A percentile compares a stretch with the other conserved stretches of the same genome.
phyloP scores from a whole-genome alignment of 2,329 filamentous ascomycete genomes.

The Cladosporium colombiae region DNA sequence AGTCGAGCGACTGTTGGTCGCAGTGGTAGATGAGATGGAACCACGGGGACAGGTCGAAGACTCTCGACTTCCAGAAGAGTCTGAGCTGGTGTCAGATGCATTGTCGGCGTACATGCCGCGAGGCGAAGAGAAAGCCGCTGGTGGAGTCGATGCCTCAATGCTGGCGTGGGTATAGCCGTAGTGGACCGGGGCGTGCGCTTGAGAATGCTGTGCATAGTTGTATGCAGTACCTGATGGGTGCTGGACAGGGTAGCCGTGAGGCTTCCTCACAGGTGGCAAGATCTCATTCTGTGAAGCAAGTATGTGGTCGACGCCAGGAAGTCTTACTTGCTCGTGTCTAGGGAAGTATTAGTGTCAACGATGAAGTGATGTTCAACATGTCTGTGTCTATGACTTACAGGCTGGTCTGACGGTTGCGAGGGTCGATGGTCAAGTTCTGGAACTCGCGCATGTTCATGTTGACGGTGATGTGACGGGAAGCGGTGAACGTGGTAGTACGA shows the following conservation, averaged over 20 bases:
- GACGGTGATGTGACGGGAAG: neutral
- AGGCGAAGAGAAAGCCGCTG: constrained; percentile 1
- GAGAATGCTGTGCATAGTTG: neutral
- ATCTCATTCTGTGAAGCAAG: neutral
- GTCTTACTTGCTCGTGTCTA: neutral
- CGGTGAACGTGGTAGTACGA: neutral
- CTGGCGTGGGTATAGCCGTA: neutral
- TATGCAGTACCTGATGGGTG: neutral
- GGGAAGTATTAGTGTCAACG: neutral
- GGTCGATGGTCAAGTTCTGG: neutral
- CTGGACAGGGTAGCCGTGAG: neutral
- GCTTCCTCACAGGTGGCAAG: neutral
- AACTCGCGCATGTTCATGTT: constrained; percentile 1
- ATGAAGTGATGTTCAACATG: neutral
- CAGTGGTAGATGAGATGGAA: neutral
- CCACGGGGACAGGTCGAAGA: neutral
- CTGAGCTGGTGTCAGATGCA: neutral
- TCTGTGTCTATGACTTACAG: neutral
- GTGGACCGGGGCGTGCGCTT: neutral
- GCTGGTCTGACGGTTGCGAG: neutral
- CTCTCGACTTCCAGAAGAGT: neutral
- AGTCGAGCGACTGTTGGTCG: neutral
- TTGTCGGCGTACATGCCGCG: neutral
- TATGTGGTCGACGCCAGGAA: neutral
- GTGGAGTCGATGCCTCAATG: constrained; percentile 1